Evolutionary conservation across 805 yeast genomes (phyloP), one percentile per base, ranked within the genome.

Genomic region (Lachancea dasiensis): DNA sequence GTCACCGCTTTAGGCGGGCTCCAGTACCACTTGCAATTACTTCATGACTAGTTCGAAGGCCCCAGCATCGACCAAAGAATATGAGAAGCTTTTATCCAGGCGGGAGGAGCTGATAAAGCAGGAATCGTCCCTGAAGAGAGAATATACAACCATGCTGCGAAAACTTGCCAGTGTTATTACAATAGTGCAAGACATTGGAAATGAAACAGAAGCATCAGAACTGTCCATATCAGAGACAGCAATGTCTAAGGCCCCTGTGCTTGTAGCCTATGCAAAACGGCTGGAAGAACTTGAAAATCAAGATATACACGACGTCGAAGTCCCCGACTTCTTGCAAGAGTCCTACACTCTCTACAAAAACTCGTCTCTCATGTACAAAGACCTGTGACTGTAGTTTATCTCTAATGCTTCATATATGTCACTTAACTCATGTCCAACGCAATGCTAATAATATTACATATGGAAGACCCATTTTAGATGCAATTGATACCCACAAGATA

Each of bases 81-180:
- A 42, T 21, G 27, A 24, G 18, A 42, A 42, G 19, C 37, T 49
- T 9, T 18, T 44, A 8, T 48, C 58, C 7, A 49, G 59, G 33
- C 50, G 54, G 25, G 64, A 60, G 20, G 63, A 60, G 36, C 39
- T 58, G 32, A 23, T 41, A 1, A 58, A 56, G 40, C 64, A 60
- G 30, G 56, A 56, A 20, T 34, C 43, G 4, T 50, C 57, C 16
- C 41, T 60, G 24, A 49, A 43, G 38, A 55, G 53, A 29, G 63
- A 56, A 28, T 57, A 58, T 24, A 57, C 61, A 2, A 56, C 61
- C 1, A 32, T 60, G 22, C 43, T 57, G 23, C 48, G 64, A 27
- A 60, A 60, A 39, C 39, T 51, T 10, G 50, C 56, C 4, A 54
- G 61, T 44, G 31, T 58, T 5, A 37, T 42, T 10, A 25, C 48